phyloP scores from a whole-genome alignment of 768 basidiomycete species.

The Dacryopinax primogenitus region DNA sequence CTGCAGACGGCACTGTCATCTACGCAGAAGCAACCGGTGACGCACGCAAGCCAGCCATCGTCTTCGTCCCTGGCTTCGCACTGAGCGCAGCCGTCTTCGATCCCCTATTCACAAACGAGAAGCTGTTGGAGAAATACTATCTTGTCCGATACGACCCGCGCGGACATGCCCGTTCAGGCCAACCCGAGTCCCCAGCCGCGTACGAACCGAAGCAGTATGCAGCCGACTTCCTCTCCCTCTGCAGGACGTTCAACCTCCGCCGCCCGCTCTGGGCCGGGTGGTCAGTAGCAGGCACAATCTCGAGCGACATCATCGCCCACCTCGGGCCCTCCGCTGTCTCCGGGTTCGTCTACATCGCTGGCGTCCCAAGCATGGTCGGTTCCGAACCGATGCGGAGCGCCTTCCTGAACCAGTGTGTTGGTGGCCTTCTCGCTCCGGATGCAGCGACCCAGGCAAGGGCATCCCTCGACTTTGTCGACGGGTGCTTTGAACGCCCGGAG shows the following conservation, averaged over 20 bases:
- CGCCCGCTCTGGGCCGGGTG: constrained; percentile 29
- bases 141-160: constrained; percentile 28
- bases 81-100: constrained; percentile 18
- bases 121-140: constrained; percentile 17
- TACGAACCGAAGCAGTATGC: constrained; percentile 25
- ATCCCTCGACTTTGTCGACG: not conserved
- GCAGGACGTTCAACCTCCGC: constrained; percentile 23
- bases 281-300: constrained; percentile 23
- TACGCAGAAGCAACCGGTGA: constrained; percentile 22
- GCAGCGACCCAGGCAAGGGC: not conserved
- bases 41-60: constrained; percentile 17
- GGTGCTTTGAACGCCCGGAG: not conserved
- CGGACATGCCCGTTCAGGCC: constrained; percentile 28
- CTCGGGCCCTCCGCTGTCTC: constrained; percentile 19
- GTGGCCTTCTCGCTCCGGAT: not conserved
- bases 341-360: constrained; percentile 17
- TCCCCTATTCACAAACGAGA: constrained; percentile 16
- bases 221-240: constrained; percentile 28
- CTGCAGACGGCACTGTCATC: constrained; percentile 20
- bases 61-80: constrained; percentile 21
- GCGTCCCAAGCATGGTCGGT: constrained; percentile 18
- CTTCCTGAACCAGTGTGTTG: not conserved
- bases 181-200: constrained; percentile 21
- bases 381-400: not conserved
- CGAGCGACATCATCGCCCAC: constrained; percentile 23